phyloP scores from a whole-genome alignment of 2,329 filamentous ascomycete species.

The Pseudocercospora eumusae region DNA sequence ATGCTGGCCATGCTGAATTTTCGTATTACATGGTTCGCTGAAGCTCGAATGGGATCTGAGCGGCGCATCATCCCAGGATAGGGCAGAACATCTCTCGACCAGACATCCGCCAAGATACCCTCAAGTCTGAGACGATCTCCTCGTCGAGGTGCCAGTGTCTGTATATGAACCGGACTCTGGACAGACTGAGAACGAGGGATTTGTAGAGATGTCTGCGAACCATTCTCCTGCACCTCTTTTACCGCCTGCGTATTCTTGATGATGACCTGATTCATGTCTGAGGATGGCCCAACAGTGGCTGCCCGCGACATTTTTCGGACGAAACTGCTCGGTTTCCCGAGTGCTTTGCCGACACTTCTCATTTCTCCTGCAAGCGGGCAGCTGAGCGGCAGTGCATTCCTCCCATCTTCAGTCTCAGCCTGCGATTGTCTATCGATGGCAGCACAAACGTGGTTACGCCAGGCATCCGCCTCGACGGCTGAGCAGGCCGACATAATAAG shows the following conservation, averaged over 20 bases:
- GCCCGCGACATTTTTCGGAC: constrained; percentile 72
- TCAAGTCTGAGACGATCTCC: constrained; percentile 78
- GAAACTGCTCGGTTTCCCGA: constrained; percentile 67
- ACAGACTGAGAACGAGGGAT: constrained; percentile 80
- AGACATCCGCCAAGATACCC: constrained; percentile 71
- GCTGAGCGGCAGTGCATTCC: constrained; percentile 55
- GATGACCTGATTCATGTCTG: constrained; percentile 72
- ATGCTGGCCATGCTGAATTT: constrained; percentile 84
- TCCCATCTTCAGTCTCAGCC: constrained; percentile 53
- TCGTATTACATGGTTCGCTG: constrained; percentile 83
- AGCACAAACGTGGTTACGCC: constrained; percentile 68
- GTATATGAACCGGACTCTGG: constrained; percentile 66
- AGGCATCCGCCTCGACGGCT: constrained; percentile 73
- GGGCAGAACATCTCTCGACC: constrained; percentile 77
- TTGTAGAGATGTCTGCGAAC: constrained; percentile 49
- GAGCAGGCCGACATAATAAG: constrained; percentile 85
- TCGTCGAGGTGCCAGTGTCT: constrained; percentile 71
- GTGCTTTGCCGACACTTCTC: constrained; percentile 71
- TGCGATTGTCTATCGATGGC: constrained; percentile 54
- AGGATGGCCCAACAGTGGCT: constrained; percentile 69
- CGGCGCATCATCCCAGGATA: constrained; percentile 76
- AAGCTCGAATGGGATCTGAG: constrained; percentile 71
- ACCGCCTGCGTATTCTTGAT: constrained; percentile 79
- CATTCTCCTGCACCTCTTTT: constrained; percentile 55
- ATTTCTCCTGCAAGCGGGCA: constrained; percentile 70